These are phyloP conservation scores for Spathaspora sp. DNA, from an alignment of 805 yeast species.

Conservation along the genomic window DNA sequence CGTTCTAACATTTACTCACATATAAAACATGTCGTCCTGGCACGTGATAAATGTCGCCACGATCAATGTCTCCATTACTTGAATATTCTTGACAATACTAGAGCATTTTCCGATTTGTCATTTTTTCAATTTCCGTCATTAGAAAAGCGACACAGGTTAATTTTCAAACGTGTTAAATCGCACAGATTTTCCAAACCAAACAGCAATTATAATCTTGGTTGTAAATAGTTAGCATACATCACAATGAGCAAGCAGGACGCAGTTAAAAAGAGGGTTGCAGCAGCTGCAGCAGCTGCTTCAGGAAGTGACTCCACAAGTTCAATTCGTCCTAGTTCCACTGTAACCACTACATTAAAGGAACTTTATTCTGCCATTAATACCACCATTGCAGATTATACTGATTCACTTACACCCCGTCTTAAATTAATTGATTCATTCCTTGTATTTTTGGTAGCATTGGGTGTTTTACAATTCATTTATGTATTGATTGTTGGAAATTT, in stretches of 20 bases:
- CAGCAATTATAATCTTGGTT: neutral
- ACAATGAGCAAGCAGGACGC: slow-evolving; percentile 37
- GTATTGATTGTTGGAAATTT: slow-evolving; percentile 77
- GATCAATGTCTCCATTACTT: no score
- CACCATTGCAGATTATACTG: slow-evolving; percentile 31
- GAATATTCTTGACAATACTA: no score
- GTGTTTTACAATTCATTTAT: slow-evolving; percentile 74
- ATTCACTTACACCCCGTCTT: slow-evolving; percentile 42
- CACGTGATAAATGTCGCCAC: no score
- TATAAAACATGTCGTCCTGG: no score
- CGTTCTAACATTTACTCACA: no score
- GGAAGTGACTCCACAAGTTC: neutral
- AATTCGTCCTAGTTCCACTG: slow-evolving; percentile 5
- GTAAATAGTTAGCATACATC: neutral
- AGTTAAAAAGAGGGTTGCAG: slow-evolving; percentile 12
- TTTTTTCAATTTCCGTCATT: neutral
- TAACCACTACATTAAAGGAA: slow-evolving; percentile 15
- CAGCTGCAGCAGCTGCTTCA: slow-evolving; percentile 5
- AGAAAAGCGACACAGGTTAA: neutral
- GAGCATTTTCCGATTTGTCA: neutral
- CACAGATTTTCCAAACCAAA: neutral
- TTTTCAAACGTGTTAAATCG: neutral
- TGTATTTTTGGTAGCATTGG: slow-evolving; percentile 68
- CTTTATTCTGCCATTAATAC: slow-evolving; percentile 26
- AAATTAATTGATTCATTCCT: slow-evolving; percentile 77